Percentiles rank a stretch among this genome's conserved stretches.
Conservation (phyloP, 805 yeast genomes). For the Suhomyces kilbournensis region DNA sequence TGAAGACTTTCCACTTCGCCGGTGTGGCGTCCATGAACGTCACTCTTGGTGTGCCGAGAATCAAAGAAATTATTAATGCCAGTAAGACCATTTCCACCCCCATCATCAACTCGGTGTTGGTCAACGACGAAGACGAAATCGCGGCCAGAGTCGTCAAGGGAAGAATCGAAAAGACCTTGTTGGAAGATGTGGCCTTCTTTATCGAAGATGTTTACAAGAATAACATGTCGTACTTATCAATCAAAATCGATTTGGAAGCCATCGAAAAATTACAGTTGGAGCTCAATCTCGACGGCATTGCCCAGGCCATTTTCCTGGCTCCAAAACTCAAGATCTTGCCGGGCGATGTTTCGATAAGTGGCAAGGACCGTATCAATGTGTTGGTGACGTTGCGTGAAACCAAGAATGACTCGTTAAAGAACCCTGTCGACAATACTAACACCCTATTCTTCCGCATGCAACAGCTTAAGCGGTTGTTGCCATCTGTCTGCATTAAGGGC, state of each 20-base stretch:
- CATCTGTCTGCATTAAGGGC: conserved; percentile 90
- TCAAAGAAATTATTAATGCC: conserved; percentile 97
- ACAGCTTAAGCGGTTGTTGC: conserved; percentile 78
- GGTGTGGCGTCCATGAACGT: conserved; percentile 99
- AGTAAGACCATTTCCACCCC: conserved; percentile 95
- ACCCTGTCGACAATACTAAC: conserved; percentile 29
- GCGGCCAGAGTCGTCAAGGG: conserved; percentile 99
- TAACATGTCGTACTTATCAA: conserved; percentile 70
- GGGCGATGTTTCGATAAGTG: conserved; percentile 65
- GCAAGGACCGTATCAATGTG: conserved; percentile 65
- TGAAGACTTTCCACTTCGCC: conserved; percentile 92
- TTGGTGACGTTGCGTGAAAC: conserved; percentile 45
- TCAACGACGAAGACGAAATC: conserved; percentile 90
- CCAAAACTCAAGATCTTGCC: conserved; percentile 84
- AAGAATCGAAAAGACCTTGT: conserved; percentile 85
- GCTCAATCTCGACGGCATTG: conserved; percentile 80
- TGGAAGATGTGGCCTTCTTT: conserved; percentile 82
- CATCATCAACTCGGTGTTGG: conserved; percentile 89
- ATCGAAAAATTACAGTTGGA: conserved; percentile 90
- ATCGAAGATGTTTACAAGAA: conserved; percentile 93
- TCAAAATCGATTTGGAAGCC: conserved; percentile 77
- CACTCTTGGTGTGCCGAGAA: conserved; percentile 98
- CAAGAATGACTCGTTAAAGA: conserved; percentile 36
- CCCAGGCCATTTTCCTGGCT: conserved; percentile 73
- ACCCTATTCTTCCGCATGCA: conserved; percentile 86